Percentiles rank a stretch among this genome's conserved stretches.
Evolutionary conservation across 495 filamentous ascomycete species (phyloP).

Genomic region (Hypoxylon intermedium): DNA sequence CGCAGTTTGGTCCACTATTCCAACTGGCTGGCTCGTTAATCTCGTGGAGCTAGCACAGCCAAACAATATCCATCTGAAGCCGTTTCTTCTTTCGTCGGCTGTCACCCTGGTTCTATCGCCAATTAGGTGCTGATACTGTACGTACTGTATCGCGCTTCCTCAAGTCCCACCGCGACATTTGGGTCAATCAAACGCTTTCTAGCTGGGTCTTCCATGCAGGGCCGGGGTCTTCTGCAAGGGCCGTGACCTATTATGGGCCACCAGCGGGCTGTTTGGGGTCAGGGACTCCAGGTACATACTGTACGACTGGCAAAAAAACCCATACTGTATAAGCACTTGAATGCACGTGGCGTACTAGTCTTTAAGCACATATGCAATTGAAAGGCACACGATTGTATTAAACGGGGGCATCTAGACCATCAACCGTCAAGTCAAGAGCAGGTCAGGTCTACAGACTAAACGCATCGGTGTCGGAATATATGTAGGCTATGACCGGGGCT

Average conservation of each 20-base stretch:
- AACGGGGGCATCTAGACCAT: too few relatives aligned
- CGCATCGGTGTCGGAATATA: too few relatives aligned
- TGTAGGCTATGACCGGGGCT: too few relatives aligned
- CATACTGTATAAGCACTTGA: slow-evolving; percentile 26
- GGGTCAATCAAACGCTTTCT: slow-evolving; percentile 31
- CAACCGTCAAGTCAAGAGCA: too few relatives aligned
- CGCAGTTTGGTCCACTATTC: slow-evolving; percentile 20
- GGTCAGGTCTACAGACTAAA: too few relatives aligned
- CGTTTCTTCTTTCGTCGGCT: slow-evolving; percentile 25
- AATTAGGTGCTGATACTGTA: slow-evolving; percentile 33
- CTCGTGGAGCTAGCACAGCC: slow-evolving; percentile 31
- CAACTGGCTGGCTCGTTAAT: slow-evolving; percentile 15
- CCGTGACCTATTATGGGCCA: slow-evolving; percentile 17
- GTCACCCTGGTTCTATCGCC: slow-evolving; percentile 21
- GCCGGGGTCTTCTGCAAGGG: slow-evolving; percentile 38
- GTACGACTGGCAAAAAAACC: slow-evolving; percentile 6
- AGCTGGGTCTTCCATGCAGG: slow-evolving; percentile 26
- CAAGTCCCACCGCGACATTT: slow-evolving; percentile 17
- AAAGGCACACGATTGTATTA: too few relatives aligned
- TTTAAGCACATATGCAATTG: slow-evolving; percentile 7
- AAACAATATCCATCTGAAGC: slow-evolving; percentile 16
- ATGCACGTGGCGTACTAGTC: slow-evolving; percentile 21
- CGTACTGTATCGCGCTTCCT: slow-evolving; percentile 32
- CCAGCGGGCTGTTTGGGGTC: slow-evolving; percentile 11
- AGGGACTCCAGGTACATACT: slow-evolving; percentile 16